phyloP scores from a whole-genome alignment of 2,329 filamentous ascomycete genomes.

The Microdochium paspali region DNA sequence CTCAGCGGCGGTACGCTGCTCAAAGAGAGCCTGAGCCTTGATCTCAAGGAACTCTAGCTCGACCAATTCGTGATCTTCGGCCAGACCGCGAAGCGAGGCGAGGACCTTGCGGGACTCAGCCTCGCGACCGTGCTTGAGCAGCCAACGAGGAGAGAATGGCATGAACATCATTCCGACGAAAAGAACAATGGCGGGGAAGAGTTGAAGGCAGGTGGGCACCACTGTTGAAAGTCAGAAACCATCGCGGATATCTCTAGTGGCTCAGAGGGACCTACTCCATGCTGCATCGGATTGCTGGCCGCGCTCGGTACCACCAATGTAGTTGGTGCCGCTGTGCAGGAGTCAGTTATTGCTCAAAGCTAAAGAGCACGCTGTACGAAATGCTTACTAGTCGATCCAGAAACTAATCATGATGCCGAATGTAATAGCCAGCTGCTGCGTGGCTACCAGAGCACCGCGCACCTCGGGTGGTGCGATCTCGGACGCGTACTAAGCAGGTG shows the following conservation, averaged over 20 bases:
- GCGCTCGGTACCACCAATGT: slow-evolving; percentile 43
- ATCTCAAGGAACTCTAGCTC: slow-evolving; percentile 76
- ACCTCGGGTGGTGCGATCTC: slow-evolving; percentile 33
- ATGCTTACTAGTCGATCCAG: slow-evolving; percentile 46
- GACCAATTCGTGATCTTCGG: slow-evolving; percentile 56
- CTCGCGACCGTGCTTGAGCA: slow-evolving; percentile 55
- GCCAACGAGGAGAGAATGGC: slow-evolving; percentile 71
- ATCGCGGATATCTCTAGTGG: not conserved
- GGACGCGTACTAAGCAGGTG: slow-evolving; percentile 24
- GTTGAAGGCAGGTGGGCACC: slow-evolving; percentile 61
- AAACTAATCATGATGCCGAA: slow-evolving; percentile 57
- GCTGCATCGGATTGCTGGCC: slow-evolving; percentile 53
- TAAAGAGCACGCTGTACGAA: no score
- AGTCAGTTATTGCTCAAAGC: not conserved
- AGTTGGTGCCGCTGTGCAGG: slow-evolving; percentile 42
- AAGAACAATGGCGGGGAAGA: slow-evolving; percentile 57
- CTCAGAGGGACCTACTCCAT: slow-evolving; percentile 40
- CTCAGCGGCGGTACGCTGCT: slow-evolving; percentile 60
- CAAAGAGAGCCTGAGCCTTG: slow-evolving; percentile 68
- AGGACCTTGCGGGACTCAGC: slow-evolving; percentile 56
- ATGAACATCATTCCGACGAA: slow-evolving; percentile 67
- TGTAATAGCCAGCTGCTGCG: slow-evolving; percentile 41
- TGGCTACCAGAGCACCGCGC: slow-evolving; percentile 30
- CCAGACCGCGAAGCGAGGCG: slow-evolving; percentile 52
- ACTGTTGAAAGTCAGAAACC: not conserved